Percentiles rank a stretch among this genome's conserved stretches.
Conservation (phyloP, 1,284 basidiomycete species). For the Gymnopus androsaceus region DNA sequence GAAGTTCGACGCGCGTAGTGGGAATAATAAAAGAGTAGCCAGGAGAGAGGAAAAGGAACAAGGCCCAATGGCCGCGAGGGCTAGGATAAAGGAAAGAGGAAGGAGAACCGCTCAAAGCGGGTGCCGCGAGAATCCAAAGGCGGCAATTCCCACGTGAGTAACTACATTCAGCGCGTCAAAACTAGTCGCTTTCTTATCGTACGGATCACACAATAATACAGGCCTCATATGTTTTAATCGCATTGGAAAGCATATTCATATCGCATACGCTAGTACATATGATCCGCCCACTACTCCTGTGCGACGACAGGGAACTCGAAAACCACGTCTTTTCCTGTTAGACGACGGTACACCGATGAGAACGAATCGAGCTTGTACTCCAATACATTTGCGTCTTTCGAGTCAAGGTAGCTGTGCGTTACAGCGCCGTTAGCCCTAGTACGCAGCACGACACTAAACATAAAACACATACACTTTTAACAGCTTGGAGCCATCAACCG, state of each 20-base stretch:
- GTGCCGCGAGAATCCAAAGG: slow-evolving; percentile 1
- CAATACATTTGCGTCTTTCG: slow-evolving; percentile 96
- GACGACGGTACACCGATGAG: slow-evolving; percentile 90
- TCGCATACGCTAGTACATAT: slow-evolving; percentile 18
- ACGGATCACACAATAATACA: slow-evolving; percentile 12
- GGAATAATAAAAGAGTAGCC: slow-evolving; percentile 23
- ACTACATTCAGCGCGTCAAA: too few relatives aligned
- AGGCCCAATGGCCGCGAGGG: slow-evolving; percentile 21
- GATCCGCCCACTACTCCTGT: slow-evolving; percentile 51
- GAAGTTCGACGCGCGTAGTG: slow-evolving; percentile 28
- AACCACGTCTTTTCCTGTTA: slow-evolving; percentile 93
- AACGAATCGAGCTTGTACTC: slow-evolving; percentile 99
- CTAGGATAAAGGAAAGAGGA: slow-evolving; percentile 24
- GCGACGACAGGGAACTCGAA: slow-evolving; percentile 82
- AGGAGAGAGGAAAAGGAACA: slow-evolving; percentile 23
- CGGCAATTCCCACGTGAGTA: slow-evolving; percentile 2
- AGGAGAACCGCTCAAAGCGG: slow-evolving; percentile 14
- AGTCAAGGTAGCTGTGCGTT: slow-evolving; percentile 84
- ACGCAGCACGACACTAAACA: slow-evolving; percentile 9
- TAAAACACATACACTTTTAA: slow-evolving; percentile 84
- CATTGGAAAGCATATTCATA: slow-evolving; percentile 14
- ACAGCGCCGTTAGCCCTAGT: slow-evolving; percentile 18
- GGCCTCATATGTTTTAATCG: slow-evolving; percentile 18
- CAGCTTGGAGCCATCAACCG: slow-evolving; percentile 88
- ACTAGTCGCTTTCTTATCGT: neutral